These are phyloP conservation scores for Wickerhamiella australiensis DNA, from an alignment of 805 yeast species.

Conservation along the genomic window DNA sequence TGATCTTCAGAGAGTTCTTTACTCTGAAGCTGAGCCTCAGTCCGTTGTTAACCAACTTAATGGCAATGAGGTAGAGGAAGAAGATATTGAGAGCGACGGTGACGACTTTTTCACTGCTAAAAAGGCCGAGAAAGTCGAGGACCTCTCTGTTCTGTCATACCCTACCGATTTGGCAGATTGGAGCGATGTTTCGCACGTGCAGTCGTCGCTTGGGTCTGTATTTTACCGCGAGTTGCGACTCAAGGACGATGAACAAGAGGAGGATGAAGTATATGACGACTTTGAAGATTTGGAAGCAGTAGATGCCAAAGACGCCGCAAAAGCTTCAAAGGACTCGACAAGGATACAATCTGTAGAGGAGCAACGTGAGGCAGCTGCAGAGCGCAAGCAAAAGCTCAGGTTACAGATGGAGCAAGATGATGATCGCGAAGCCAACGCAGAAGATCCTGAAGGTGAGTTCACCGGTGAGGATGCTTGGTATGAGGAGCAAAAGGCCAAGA, in stretches of 20 bases:
- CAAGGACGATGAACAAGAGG: slow-evolving; percentile 18
- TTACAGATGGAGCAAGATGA: slow-evolving; percentile 76
- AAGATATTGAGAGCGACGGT: slow-evolving; percentile 28
- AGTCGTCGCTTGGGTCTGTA: slow-evolving; percentile 15
- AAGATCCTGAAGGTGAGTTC: slow-evolving; percentile 65
- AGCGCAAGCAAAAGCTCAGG: slow-evolving; percentile 76
- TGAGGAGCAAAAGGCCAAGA: slow-evolving; percentile 90
- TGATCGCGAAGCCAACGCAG: slow-evolving; percentile 59
- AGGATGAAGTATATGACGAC: slow-evolving; percentile 23
- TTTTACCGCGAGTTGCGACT: slow-evolving; percentile 27
- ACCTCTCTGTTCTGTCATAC: slow-evolving; percentile 22
- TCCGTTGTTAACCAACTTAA: slow-evolving; percentile 26
- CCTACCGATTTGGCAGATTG: slow-evolving; percentile 19
- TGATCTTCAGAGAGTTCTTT: slow-evolving; percentile 72
- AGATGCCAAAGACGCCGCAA: slow-evolving; percentile 24
- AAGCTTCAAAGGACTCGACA: slow-evolving; percentile 23
- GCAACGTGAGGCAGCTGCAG: slow-evolving; percentile 69
- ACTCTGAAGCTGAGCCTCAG: slow-evolving; percentile 59
- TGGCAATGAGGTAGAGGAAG: slow-evolving; percentile 22
- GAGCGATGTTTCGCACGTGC: slow-evolving; percentile 23
- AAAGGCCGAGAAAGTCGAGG: slow-evolving; percentile 12
- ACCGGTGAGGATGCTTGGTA: slow-evolving; percentile 80
- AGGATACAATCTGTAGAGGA: slow-evolving; percentile 45
- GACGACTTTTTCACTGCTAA: slow-evolving; percentile 25
- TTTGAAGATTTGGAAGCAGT: slow-evolving; percentile 29